A percentile compares a stretch with the other conserved stretches of the same genome.
phyloP scores from a whole-genome alignment of 176 grass and related monocot species.

The Bonia amplexicaulis region DNA sequence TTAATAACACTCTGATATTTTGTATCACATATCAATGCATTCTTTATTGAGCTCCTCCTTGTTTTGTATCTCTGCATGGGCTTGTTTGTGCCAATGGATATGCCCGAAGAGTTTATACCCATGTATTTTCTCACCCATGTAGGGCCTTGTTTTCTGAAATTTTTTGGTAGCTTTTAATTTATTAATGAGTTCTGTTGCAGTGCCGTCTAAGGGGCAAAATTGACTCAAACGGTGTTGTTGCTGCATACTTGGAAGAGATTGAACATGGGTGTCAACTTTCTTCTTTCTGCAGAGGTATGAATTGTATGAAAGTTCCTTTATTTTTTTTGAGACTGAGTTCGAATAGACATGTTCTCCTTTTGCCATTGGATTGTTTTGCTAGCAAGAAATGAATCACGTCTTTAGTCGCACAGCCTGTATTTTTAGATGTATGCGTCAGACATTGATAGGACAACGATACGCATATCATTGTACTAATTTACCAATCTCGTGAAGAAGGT shows the following conservation, averaged over 20 bases:
- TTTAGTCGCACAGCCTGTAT: conserved; percentile 20
- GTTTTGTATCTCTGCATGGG: not conserved
- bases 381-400: not conserved
- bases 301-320: not conserved
- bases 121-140: not conserved
- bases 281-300: conserved; percentile 87
- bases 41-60: conserved; percentile 5
- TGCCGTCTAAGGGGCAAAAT: conserved; percentile 92
- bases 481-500: not conserved
- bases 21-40: not conserved
- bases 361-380: not conserved
- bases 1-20: not conserved
- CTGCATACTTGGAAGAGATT: conserved; percentile 83
- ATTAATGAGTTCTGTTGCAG: conserved; percentile 43
- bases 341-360: not conserved
- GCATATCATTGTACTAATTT: not conserved
- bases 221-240: conserved; percentile 83
- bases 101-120: not conserved
- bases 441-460: not conserved
- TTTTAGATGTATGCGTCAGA: conserved; percentile 26
- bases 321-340: too few species aligned
- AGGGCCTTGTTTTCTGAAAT: not conserved
- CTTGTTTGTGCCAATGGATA: conserved; percentile 11
- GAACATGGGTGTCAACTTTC: conserved; percentile 98
- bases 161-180: not conserved